A percentile compares a stretch with the other conserved stretches of the same genome.
Conservation (phyloP, 345 rosid genomes). For the Melaleuca alternifolia region DNA sequence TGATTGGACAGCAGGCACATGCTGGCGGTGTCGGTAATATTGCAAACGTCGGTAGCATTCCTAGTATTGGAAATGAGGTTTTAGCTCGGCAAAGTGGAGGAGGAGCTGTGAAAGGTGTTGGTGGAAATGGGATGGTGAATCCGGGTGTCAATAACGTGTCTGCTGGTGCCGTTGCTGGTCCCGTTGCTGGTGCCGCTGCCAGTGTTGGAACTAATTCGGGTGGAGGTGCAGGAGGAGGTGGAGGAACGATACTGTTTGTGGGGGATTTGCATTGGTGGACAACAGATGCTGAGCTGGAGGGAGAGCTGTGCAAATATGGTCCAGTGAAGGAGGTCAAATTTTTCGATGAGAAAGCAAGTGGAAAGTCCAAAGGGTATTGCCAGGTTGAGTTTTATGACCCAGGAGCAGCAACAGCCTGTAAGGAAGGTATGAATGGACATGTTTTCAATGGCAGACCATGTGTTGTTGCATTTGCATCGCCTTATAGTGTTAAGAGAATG, state of each 20-base stretch:
- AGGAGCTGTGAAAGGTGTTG: conserved; percentile 16
- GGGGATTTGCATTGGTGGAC: conserved; percentile 98
- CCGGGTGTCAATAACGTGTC: conserved; percentile 8
- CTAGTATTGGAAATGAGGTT: conserved; percentile 17
- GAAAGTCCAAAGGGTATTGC: conserved; percentile 81
- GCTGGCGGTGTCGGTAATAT: conserved; percentile 4
- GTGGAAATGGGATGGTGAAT: conserved; percentile 18
- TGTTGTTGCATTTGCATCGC: conserved; percentile 70
- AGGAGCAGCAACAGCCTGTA: conserved; percentile 54
- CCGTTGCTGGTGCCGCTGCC: not conserved
- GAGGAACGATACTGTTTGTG: conserved; percentile 55
- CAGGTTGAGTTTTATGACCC: conserved; percentile 81
- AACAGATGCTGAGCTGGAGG: conserved; percentile 73
- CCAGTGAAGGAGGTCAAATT: conserved; percentile 71
- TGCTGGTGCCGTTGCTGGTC: conserved; percentile 16
- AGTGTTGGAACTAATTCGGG: conserved; percentile 1
- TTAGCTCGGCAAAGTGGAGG: conserved; percentile 28
- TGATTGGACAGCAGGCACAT: conserved; percentile 6
- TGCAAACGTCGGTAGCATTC: conserved; percentile 5
- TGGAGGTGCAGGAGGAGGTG: conserved; percentile 20
- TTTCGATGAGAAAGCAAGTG: conserved; percentile 85
- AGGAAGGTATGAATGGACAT: conserved; percentile 74
- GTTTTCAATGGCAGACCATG: conserved; percentile 66
- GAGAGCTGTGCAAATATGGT: conserved; percentile 55
- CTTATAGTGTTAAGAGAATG: conserved; percentile 57